These are phyloP conservation scores for Huntiella abstrusa DNA, from an alignment of 2,329 filamentous ascomycete genomes.

Conservation along the genomic window DNA sequence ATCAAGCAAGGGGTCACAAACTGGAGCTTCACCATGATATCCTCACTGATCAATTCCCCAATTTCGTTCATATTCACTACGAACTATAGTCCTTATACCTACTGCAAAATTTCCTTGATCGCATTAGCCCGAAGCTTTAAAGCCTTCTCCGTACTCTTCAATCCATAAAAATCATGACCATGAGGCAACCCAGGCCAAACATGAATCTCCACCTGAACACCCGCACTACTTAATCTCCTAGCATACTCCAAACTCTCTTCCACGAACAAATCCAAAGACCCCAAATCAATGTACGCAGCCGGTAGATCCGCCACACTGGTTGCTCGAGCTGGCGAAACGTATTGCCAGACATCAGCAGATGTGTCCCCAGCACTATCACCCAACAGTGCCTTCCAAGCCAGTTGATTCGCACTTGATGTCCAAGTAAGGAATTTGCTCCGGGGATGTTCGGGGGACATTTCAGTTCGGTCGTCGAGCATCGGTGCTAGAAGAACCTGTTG, in stretches of 20 bases:
- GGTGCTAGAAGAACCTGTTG: constrained; percentile 19
- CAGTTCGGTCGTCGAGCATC: constrained; percentile 19
- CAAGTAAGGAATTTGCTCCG: constrained; percentile 9
- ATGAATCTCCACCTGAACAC: constrained; percentile 22
- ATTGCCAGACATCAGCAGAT: constrained; percentile 11
- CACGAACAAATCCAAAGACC: constrained; percentile 21
- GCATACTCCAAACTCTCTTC: constrained; percentile 19
- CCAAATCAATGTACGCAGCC: constrained; percentile 21
- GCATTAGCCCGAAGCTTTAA: constrained; percentile 7
- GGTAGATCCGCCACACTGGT: constrained; percentile 17
- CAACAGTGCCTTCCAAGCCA: constrained; percentile 15
- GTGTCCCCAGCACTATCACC: constrained; percentile 12
- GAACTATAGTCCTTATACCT: too few species aligned
- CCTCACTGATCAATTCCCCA: too few species aligned
- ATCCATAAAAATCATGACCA: constrained; percentile 9
- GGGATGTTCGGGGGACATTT: constrained; percentile 5
- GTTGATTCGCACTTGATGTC: constrained; percentile 12
- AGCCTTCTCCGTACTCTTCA: constrained; percentile 5
- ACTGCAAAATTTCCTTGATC: background rate
- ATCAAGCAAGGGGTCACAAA: too few species aligned
- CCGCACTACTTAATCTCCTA: constrained; percentile 16
- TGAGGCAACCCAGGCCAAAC: constrained; percentile 24
- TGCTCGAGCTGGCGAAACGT: constrained; percentile 15
- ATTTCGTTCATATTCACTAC: too few species aligned
- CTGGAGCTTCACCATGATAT: too few species aligned